phyloP scores from a whole-genome alignment of 2,329 filamentous ascomycete species.

The Stagonosporopsis cucurbitacearum region DNA sequence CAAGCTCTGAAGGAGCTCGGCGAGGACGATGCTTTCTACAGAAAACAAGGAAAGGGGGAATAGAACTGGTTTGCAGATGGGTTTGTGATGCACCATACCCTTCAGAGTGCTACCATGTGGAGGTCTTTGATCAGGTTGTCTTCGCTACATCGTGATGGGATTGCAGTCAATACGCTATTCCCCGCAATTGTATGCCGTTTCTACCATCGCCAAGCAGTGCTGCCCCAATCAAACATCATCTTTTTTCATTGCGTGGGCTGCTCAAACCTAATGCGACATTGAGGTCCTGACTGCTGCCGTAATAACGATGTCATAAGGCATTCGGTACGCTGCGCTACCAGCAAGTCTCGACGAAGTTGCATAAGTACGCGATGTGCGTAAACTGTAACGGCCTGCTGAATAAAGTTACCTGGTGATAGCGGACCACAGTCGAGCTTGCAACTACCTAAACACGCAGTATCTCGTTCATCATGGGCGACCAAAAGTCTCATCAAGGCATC shows the following conservation, averaged over 20 bases:
- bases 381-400: too few relatives aligned
- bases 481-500: conserved; percentile 17
- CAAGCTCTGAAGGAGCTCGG: conserved; percentile 2
- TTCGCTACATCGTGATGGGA: background rate
- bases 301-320: background rate
- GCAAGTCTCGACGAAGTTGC: background rate
- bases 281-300: background rate
- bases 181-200: background rate
- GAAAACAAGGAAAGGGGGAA: conserved; percentile 7
- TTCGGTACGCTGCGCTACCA: background rate
- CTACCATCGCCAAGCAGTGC: conserved; percentile 1
- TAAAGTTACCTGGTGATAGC: background rate
- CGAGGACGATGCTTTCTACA: background rate
- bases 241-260: background rate
- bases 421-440: background rate
- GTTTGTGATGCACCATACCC: background rate
- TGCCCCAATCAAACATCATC: background rate
- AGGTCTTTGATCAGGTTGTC: background rate
- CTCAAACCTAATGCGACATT: background rate
- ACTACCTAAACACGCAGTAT: background rate
- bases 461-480: background rate
- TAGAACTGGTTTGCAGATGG: background rate
- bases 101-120: background rate
- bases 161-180: background rate
- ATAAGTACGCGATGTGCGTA: too few relatives aligned